A percentile compares a stretch with the other conserved stretches of the same genome.
Evolutionary conservation across 2,329 filamentous ascomycete genomes (phyloP).

Genomic region (Microsporum audouinii): DNA sequence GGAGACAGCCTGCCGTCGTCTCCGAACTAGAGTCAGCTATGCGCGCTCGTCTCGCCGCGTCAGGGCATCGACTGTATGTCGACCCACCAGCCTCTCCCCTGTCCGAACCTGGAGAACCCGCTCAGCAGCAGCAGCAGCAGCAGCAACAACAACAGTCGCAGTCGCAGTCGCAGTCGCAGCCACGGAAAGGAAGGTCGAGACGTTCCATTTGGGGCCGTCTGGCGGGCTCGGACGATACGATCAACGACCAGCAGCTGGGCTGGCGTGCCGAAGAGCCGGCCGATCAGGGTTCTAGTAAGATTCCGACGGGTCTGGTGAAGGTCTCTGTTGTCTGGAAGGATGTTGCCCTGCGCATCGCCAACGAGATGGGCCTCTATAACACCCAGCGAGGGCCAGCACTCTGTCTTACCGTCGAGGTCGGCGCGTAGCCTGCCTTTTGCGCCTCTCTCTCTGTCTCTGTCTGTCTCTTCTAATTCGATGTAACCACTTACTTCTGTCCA

Average conservation of each 20-base stretch:
- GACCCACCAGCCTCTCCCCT: not conserved
- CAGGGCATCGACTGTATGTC: conserved; percentile 16
- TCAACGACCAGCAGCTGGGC: conserved; percentile 22
- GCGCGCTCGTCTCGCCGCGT: conserved; percentile 19
- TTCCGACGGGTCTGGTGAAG: conserved; percentile 19
- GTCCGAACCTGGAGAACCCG: not conserved
- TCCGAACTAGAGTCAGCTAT: conserved; percentile 30
- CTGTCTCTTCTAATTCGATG: not conserved
- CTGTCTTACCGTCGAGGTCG: conserved; percentile 24
- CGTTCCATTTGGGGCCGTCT: conserved; percentile 15
- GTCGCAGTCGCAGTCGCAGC: not conserved
- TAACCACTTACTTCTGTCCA: not conserved
- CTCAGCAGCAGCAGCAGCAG: not conserved
- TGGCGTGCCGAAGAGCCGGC: conserved; percentile 20
- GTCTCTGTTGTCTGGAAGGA: conserved; percentile 28
- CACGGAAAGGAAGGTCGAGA: conserved; percentile 7
- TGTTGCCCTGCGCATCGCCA: conserved; percentile 33
- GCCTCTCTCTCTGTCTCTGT: not conserved
- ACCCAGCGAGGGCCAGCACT: conserved; percentile 28
- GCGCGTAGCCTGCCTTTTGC: conserved; percentile 11
- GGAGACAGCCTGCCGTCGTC: conserved; percentile 32
- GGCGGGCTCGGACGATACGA: conserved; percentile 12
- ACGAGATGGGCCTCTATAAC: conserved; percentile 36
- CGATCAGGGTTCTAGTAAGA: conserved; percentile 7
- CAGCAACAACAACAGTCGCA: not conserved